phyloP scores from a whole-genome alignment of 1,284 basidiomycete genomes.

The Moesziomyces sp. region DNA sequence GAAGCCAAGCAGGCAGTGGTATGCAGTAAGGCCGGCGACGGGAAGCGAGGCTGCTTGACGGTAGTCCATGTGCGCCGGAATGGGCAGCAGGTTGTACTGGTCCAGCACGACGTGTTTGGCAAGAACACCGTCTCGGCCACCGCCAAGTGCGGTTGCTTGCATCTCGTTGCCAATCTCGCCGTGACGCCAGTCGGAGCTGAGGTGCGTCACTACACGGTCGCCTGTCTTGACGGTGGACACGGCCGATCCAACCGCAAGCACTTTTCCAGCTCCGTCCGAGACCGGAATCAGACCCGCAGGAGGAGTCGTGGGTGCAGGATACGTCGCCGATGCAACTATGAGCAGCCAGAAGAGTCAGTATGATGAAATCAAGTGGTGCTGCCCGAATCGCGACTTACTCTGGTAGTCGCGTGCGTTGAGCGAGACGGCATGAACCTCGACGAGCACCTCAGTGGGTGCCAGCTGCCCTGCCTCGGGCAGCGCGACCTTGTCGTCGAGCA shows the following conservation, averaged over 20 bases:
- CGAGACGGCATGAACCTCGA: constrained; percentile 35
- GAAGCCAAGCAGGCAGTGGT: constrained; percentile 42
- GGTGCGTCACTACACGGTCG: constrained; percentile 34
- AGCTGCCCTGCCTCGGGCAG: constrained; percentile 18
- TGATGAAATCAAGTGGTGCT: background rate
- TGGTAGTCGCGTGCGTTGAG: constrained; percentile 49
- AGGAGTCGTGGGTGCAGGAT: constrained; percentile 29
- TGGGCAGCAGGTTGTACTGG: constrained; percentile 35
- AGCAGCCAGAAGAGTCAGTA: no score
- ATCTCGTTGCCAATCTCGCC: constrained; percentile 42
- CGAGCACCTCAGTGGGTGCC: constrained; percentile 16
- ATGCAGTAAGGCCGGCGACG: constrained; percentile 35
- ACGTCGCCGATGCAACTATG: constrained; percentile 25
- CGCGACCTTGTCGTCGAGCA: constrained; percentile 10
- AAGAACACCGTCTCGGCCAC: constrained; percentile 26
- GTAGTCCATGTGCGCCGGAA: constrained; percentile 30
- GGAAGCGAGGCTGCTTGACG: constrained; percentile 33
- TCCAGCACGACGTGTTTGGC: constrained; percentile 28
- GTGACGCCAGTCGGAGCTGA: constrained; percentile 28
- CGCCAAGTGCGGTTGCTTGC: constrained; percentile 33
- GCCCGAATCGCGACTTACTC: background rate
- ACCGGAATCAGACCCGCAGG: constrained; percentile 25
- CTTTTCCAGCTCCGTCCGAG: constrained; percentile 36
- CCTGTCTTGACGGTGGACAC: constrained; percentile 27
- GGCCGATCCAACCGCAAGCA: constrained; percentile 15